phyloP scores from a whole-genome alignment of 176 grass and related monocot genomes.

The Carex littledalei region DNA sequence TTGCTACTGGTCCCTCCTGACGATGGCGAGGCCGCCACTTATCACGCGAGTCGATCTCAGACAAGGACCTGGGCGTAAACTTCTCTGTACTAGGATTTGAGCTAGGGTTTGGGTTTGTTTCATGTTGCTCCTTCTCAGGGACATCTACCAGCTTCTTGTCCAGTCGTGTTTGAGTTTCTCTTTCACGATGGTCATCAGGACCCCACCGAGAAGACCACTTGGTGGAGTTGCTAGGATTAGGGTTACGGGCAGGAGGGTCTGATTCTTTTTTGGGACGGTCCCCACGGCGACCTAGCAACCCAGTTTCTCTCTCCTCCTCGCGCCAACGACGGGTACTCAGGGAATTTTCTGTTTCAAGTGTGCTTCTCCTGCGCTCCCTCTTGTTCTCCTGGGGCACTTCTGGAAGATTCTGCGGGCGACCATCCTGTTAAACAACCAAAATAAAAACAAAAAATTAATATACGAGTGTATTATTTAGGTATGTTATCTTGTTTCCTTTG shows the following conservation, averaged over 20 bases:
- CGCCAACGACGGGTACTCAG: conserved; percentile 70
- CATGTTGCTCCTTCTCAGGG: conserved; percentile 27
- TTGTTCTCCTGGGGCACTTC: conserved; percentile 59
- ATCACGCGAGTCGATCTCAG: conserved; percentile 90
- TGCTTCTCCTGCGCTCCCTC: conserved; percentile 57
- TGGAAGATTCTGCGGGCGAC: conserved; percentile 26
- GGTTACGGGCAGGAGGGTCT: conserved; percentile 58
- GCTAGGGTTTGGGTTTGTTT: conserved; percentile 32
- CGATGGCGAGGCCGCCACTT: conserved; percentile 99
- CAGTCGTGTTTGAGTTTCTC: conserved; percentile 19
- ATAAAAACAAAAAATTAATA: not conserved
- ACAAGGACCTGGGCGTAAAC: conserved; percentile 47
- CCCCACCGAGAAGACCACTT: conserved; percentile 99
- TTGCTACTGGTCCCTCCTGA: conserved; percentile 54
- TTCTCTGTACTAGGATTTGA: conserved; percentile 49
- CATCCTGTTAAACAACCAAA: conserved; percentile 45
- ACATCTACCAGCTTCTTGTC: conserved; percentile 70
- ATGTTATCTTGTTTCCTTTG: not conserved
- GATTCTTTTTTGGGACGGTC: conserved; percentile 78
- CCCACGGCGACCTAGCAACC: conserved; percentile 70
- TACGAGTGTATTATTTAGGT: not conserved
- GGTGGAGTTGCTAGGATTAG: conserved; percentile 53
- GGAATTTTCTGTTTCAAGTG: conserved; percentile 56
- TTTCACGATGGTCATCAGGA: conserved; percentile 80
- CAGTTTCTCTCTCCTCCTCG: conserved; percentile 95